Conservation (phyloP, 228 moss, liverwort and hornwort species). For the Sphagnum magellanicum region DNA sequence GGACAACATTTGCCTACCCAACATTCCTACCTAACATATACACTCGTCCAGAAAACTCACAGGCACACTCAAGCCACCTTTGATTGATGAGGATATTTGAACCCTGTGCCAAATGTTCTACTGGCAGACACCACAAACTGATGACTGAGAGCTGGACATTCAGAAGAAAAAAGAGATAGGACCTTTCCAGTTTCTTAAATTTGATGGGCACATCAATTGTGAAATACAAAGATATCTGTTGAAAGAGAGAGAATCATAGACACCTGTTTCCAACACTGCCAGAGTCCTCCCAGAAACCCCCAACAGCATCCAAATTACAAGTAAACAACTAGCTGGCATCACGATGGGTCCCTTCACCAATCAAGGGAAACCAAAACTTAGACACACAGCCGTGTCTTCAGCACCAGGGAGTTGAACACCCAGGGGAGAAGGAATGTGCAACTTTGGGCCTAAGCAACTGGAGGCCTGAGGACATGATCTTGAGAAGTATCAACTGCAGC, state of each 20-base stretch:
- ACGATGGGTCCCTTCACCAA: conserved; percentile 3
- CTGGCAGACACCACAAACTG: neutral
- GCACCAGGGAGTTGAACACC: conserved; percentile 20
- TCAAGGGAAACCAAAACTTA: conserved; percentile 17
- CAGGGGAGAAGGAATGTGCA: conserved; percentile 8
- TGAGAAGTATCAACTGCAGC: conserved; percentile 85
- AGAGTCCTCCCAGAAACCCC: conserved; percentile 4
- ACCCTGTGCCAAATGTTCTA: neutral
- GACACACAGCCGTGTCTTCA: conserved; percentile 4
- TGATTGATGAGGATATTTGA: conserved; percentile 5
- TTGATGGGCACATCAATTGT: conserved; percentile 14
- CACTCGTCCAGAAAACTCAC: neutral
- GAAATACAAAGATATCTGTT: conserved; percentile 39
- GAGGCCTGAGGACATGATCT: conserved; percentile 93
- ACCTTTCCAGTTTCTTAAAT: conserved; percentile 7
- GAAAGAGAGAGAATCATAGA: conserved; percentile 6
- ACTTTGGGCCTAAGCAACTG: conserved; percentile 62
- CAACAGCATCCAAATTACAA: conserved; percentile 27
- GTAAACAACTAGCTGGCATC: conserved; percentile 9
- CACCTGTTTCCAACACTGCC: conserved; percentile 4
- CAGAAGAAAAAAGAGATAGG: conserved; percentile 3
- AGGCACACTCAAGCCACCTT: neutral
- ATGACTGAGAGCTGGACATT: conserved; percentile 10
- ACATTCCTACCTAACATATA: neutral
- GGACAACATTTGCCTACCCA: neutral